Conservation (phyloP, 2,329 filamentous ascomycete genomes). For the Albifimbria verrucaria region DNA sequence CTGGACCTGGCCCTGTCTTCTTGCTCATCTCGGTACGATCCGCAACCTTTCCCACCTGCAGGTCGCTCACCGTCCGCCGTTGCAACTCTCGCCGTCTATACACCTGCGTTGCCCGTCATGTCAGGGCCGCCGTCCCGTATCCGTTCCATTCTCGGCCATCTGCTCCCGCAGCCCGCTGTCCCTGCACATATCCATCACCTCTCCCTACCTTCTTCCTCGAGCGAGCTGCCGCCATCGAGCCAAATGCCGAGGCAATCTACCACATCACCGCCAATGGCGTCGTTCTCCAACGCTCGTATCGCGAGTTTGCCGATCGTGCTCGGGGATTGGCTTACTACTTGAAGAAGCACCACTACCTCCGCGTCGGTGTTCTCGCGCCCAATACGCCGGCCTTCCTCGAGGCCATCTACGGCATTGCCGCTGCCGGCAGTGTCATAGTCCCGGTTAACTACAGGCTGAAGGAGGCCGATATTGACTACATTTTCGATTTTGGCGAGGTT, state of each 20-base stretch:
- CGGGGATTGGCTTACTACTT: slow-evolving; percentile 86
- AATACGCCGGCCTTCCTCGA: slow-evolving; percentile 96
- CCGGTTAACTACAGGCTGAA: slow-evolving; percentile 65
- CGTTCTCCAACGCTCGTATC: slow-evolving; percentile 72
- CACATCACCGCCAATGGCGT: slow-evolving; percentile 78
- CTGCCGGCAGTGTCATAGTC: slow-evolving; percentile 75
- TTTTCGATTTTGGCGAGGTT: slow-evolving; percentile 82
- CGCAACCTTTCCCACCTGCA: background rate
- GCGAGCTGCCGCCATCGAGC: slow-evolving; percentile 84
- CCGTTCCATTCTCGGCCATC: slow-evolving; percentile 52
- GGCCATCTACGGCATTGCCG: slow-evolving; percentile 81
- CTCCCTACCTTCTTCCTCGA: slow-evolving; percentile 86
- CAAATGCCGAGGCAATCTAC: slow-evolving; percentile 78
- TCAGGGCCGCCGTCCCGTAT: slow-evolving; percentile 62
- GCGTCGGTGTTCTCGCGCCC: slow-evolving; percentile 81
- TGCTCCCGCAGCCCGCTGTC: slow-evolving; percentile 34
- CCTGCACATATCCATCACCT: slow-evolving; percentile 69
- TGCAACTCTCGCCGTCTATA: background rate
- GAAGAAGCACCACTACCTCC: slow-evolving; percentile 66
- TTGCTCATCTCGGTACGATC: background rate
- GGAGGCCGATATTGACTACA: slow-evolving; percentile 82
- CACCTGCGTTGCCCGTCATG: slow-evolving; percentile 42
- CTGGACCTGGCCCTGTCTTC: too few species aligned
- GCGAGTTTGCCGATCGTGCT: slow-evolving; percentile 79
- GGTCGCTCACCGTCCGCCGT: background rate